A percentile compares a stretch with the other conserved stretches of the same genome.
phyloP scores from a whole-genome alignment of 768 basidiomycete species.

The Lentinus brumalis region DNA sequence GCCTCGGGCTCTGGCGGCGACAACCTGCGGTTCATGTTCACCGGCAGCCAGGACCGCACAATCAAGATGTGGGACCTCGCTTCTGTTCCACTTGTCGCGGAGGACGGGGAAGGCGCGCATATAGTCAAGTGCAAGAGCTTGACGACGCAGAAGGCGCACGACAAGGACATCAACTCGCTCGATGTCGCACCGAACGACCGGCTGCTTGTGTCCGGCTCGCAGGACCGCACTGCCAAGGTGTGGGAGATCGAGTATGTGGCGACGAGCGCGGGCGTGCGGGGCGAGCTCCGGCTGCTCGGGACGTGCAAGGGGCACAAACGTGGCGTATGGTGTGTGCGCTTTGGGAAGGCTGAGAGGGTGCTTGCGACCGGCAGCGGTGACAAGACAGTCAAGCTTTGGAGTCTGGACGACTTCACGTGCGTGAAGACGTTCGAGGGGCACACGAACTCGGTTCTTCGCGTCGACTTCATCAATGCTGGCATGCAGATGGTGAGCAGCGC shows the following conservation, averaged over 20 bases:
- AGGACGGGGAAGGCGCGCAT: constrained; percentile 27
- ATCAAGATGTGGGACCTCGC: constrained; percentile 99
- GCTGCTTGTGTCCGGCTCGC: constrained; percentile 90
- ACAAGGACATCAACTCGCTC: constrained; percentile 97
- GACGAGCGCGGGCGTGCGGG: constrained; percentile 45
- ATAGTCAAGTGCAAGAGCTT: constrained; percentile 68
- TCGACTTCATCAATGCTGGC: constrained; percentile 85
- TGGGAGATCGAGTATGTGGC: constrained; percentile 69
- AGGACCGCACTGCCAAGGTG: constrained; percentile 92
- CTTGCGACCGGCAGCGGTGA: constrained; percentile 95
- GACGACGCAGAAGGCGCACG: constrained; percentile 88
- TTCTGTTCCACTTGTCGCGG: constrained; percentile 34
- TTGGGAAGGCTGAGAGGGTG: constrained; percentile 79
- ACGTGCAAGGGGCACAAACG: constrained; percentile 96
- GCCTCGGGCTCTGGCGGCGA: constrained; percentile 17
- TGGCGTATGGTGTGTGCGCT: constrained; percentile 94
- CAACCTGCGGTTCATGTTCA: constrained; percentile 74
- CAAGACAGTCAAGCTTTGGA: constrained; percentile 94
- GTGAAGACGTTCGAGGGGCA: constrained; percentile 98
- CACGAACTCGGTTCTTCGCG: constrained; percentile 92
- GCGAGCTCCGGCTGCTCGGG: constrained; percentile 76
- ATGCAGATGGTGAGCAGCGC: constrained; percentile 88
- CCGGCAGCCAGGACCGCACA: constrained; percentile 95
- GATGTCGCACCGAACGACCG: constrained; percentile 90
- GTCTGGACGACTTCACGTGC: constrained; percentile 89